Percentiles rank a stretch among this genome's conserved stretches.
phyloP scores from a whole-genome alignment of 192 early-diverging fungal species.

The Lobosporangium transversale region DNA sequence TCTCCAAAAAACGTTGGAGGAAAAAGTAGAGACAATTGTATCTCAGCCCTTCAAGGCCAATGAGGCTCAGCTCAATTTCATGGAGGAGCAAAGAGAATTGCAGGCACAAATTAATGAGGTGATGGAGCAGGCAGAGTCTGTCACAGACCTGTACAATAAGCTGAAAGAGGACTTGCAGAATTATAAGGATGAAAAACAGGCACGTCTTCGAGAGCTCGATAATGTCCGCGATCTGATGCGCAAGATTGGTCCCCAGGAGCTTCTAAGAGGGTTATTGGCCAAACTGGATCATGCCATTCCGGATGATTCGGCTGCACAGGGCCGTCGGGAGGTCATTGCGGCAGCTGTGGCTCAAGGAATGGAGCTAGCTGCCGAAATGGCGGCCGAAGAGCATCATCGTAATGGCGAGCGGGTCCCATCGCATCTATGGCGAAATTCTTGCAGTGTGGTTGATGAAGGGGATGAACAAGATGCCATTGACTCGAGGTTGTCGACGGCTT shows the following conservation, averaged over 20 bases:
- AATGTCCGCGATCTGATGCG: conserved; percentile 48
- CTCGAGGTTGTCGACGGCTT: conserved; percentile 32
- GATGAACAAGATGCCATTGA: conserved; percentile 47
- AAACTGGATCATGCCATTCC: conserved; percentile 34
- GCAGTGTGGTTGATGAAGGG: conserved; percentile 48
- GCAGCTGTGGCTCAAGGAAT: conserved; percentile 39
- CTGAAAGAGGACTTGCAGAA: conserved; percentile 50
- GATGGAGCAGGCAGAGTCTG: conserved; percentile 47
- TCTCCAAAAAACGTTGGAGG: conserved; percentile 27
- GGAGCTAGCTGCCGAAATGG: conserved; percentile 43
- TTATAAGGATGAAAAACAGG: conserved; percentile 53
- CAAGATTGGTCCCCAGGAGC: conserved; percentile 56
- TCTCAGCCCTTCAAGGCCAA: conserved; percentile 45
- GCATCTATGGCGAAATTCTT: conserved; percentile 46
- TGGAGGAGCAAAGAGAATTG: conserved; percentile 50
- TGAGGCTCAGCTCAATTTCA: conserved; percentile 36
- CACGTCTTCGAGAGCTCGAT: conserved; percentile 41
- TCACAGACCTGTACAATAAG: conserved; percentile 45
- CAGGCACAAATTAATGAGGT: conserved; percentile 38
- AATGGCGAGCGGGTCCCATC: conserved; percentile 17
- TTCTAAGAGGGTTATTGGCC: conserved; percentile 57
- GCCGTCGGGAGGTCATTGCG: conserved; percentile 34
- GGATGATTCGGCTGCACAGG: conserved; percentile 23
- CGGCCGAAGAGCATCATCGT: conserved; percentile 17
- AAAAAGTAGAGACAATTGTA: conserved; percentile 47